These are phyloP conservation scores for Meyerozyma carpophila DNA, from an alignment of 1,139 yeast species.

Conservation along the genomic window DNA sequence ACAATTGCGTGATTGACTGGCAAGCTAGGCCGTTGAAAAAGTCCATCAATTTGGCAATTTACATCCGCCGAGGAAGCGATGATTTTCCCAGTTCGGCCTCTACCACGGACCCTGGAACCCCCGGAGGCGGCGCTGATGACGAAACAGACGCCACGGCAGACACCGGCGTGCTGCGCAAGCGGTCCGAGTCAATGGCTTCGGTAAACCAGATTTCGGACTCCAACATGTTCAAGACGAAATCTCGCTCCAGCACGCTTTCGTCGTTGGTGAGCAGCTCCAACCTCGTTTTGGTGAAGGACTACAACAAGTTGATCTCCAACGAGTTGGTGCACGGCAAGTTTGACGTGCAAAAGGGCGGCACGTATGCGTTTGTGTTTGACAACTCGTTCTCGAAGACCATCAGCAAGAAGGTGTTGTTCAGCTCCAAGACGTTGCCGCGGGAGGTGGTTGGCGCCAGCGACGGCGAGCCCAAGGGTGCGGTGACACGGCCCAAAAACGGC, in stretches of 20 bases:
- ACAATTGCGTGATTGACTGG: conserved; percentile 64
- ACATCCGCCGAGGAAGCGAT: conserved; percentile 14
- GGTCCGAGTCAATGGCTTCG: conserved; percentile 33
- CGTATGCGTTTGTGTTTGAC: conserved; percentile 86
- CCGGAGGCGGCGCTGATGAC: conserved; percentile 1
- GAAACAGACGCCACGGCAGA: conserved; percentile 5
- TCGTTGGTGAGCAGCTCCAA: conserved; percentile 33
- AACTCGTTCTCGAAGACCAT: conserved; percentile 85
- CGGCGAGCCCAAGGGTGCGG: conserved; percentile 5
- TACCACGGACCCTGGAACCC: neutral
- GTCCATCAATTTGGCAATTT: conserved; percentile 68
- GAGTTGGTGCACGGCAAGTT: conserved; percentile 61
- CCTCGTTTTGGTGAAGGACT: conserved; percentile 34
- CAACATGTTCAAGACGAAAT: conserved; percentile 26
- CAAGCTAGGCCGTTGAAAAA: conserved; percentile 79
- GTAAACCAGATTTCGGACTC: conserved; percentile 34
- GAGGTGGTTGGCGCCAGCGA: neutral
- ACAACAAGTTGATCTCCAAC: conserved; percentile 45
- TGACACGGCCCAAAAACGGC: conserved; percentile 44
- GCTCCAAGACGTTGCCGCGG: conserved; percentile 30
- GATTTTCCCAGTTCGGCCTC: neutral
- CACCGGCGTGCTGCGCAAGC: conserved; percentile 5
- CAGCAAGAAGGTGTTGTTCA: conserved; percentile 74
- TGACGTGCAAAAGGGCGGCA: conserved; percentile 52
- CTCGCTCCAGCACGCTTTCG: conserved; percentile 31